Percentiles rank a stretch among this genome's conserved stretches.
phyloP scores from a whole-genome alignment of 176 grass and related monocot genomes.

The Triticum monococcum region DNA sequence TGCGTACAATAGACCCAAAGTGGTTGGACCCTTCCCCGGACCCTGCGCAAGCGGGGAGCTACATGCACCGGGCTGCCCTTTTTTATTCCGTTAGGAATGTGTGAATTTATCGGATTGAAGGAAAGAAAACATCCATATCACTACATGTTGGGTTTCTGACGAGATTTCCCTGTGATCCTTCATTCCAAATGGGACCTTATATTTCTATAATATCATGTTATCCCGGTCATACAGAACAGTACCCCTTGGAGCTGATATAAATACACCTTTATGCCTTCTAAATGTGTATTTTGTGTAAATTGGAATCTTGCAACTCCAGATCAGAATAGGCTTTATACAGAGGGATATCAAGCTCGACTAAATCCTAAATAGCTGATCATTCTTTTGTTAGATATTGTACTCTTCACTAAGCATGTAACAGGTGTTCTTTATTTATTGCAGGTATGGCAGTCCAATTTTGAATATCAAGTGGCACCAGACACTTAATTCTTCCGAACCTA shows the following conservation, averaged over 20 bases:
- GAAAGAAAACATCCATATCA: slow-evolving; percentile 1
- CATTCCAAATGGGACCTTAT: background rate
- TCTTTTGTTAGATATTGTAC: slow-evolving; percentile 21
- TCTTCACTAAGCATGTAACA: background rate
- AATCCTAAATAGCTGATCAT: background rate
- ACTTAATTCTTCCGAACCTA: slow-evolving; percentile 82
- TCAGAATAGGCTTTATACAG: background rate
- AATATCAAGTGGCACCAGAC: slow-evolving; percentile 93
- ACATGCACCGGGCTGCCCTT: no score
- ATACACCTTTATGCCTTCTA: slow-evolving; percentile 1
- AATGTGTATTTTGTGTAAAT: background rate
- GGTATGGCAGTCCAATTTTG: slow-evolving; percentile 84
- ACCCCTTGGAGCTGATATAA: background rate
- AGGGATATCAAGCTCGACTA: background rate
- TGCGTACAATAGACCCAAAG: no score
- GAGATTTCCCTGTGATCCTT: background rate
- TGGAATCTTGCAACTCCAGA: background rate
- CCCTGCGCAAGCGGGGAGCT: no score
- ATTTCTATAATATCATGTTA: background rate
- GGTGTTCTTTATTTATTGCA: slow-evolving; percentile 34
- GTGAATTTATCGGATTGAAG: background rate
- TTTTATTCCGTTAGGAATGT: background rate
- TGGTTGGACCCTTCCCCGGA: no score
- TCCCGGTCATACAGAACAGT: background rate
- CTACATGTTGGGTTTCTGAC: slow-evolving; percentile 6